A percentile compares a stretch with the other conserved stretches of the same genome.
Conservation (phyloP, 169 alveolate genomes). For the Cryptosporidium parvum region DNA sequence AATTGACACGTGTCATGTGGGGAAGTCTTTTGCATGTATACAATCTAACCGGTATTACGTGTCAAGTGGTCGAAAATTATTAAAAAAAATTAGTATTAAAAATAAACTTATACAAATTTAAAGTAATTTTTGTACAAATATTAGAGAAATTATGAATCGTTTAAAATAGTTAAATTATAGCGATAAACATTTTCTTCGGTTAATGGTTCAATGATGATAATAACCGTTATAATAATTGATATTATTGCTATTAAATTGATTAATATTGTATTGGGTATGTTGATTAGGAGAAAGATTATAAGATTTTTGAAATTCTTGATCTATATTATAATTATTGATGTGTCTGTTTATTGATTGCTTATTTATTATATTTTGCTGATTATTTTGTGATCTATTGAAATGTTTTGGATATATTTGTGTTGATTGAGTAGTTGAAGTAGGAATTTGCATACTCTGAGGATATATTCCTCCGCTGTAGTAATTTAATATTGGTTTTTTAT, state of each 20-base stretch:
- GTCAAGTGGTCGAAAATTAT: constrained; percentile 34
- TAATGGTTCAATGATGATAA: background rate
- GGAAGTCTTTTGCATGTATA: constrained; percentile 11
- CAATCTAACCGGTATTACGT: constrained; percentile 25
- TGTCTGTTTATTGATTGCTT: background rate
- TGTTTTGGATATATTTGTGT: background rate
- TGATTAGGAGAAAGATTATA: background rate
- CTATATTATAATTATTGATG: background rate
- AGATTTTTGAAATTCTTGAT: background rate
- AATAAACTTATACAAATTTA: too few relatives aligned
- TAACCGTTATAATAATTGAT: background rate
- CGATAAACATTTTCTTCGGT: background rate
- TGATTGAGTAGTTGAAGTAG: background rate
- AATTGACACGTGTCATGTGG: constrained; percentile 36
- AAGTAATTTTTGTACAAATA: background rate
- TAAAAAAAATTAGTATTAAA: background rate
- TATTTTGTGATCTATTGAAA: background rate
- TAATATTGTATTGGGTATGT: background rate
- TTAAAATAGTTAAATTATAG: background rate
- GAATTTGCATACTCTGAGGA: background rate
- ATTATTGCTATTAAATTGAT: background rate
- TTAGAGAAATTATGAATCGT: background rate
- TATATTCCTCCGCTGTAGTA: background rate
- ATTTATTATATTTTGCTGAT: background rate
- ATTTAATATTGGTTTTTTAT: background rate